Evolutionary conservation across 441 rosid genomes (phyloP).

Genomic region (Adansonia grandidieri): DNA sequence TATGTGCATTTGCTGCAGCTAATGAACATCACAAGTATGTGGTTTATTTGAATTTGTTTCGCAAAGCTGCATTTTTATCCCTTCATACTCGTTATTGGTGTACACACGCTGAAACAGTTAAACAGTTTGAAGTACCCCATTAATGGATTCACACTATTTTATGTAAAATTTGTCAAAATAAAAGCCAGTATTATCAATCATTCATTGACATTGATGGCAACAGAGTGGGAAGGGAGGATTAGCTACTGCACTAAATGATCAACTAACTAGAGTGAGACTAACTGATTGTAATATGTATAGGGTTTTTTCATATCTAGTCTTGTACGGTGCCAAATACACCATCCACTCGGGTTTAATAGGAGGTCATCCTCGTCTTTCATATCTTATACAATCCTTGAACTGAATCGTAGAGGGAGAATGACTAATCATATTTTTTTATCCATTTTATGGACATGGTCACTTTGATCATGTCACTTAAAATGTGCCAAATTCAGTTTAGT

Average conservation of each 20-base stretch:
- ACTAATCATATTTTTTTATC: too few species aligned
- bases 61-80: not conserved
- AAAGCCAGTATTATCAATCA: too few species aligned
- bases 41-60: not conserved
- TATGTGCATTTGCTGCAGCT: conserved; percentile 7
- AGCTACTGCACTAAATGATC: too few species aligned
- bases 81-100: not conserved
- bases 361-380: not conserved
- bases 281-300: not conserved
- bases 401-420: too few species aligned
- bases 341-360: not conserved
- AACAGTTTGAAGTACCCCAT: not conserved
- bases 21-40: conserved; percentile 15
- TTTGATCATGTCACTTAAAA: not conserved
- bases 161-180: not conserved
- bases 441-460: too few species aligned
- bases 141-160: not conserved
- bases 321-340: not conserved
- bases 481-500: not conserved
- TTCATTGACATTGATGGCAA: too few species aligned
- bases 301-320: not conserved
- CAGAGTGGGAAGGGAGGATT: too few species aligned
- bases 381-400: too few species aligned
- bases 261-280: too few species aligned
- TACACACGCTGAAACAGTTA: not conserved